Evolutionary conservation across 257 asterid genomes (phyloP), one percentile per base, ranked within the genome.

Genomic region (Jacaranda copaia): DNA sequence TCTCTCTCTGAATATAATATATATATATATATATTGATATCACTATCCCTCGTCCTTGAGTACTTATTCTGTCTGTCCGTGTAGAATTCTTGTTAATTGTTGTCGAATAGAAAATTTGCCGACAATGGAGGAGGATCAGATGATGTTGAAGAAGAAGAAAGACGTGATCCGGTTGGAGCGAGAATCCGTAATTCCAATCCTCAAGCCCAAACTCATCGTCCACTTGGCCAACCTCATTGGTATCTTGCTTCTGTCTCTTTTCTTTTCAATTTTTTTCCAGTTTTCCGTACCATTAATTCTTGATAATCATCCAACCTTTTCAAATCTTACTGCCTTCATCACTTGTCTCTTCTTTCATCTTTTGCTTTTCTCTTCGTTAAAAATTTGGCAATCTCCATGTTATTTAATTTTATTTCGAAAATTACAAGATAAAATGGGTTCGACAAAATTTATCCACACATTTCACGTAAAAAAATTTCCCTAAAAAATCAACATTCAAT

Each of bases 201-300:
- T 95, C 83, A 95, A 95, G 87, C 99, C 99, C 66, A 95, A 87
- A 87, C 96, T 93, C 83, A 90, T 84, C 82, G 94, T 93, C 85
- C 96, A 92, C 79, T 83, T 95, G 72, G 90, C 99, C 56, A 92
- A 89, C 85, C 98, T 95, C 83, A 93, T 95, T 69, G 98, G 99
- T 94, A 81, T 58, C 20, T 19, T 12, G n/a, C 4, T 6, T 5
- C 63, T 46, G 40, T 14, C 16, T 39, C 11, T 25, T 46, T 19
- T 65, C 49, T 5, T 49, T 20, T 36, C 16, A 25, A 8, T 8
- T 58, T 62, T 70, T 13, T 53, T 72, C 5, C n/a, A 68, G 39
- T n/a, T 9, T 6, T 10, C 14, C 18, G 2, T 80, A 68, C 43
- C 25, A 25, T 12, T 69, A 7, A 20, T 53, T 14, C 16, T 39